A percentile compares a stretch with the other conserved stretches of the same genome.
phyloP scores from a whole-genome alignment of 2,329 filamentous ascomycete species.

The Cordyceps fumosorosea region DNA sequence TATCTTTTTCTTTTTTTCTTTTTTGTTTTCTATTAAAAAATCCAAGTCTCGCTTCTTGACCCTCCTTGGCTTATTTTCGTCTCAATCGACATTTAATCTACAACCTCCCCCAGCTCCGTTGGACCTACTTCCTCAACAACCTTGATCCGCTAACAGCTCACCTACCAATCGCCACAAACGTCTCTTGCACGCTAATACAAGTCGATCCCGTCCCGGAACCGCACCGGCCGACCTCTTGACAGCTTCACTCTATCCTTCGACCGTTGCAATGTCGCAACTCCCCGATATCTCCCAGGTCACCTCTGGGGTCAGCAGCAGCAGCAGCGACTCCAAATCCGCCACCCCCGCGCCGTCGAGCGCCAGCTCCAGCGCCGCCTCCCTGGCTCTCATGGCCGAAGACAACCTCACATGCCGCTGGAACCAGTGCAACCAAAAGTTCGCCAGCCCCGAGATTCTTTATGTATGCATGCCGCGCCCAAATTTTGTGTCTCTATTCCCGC shows the following conservation, averaged over 20 bases:
- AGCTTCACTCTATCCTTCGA: not conserved
- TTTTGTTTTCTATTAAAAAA: not conserved
- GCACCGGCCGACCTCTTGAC: not conserved
- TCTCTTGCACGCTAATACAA: not conserved
- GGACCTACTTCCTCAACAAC: not conserved
- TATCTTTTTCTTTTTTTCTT: not conserved
- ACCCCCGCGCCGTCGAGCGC: slow-evolving; percentile 46
- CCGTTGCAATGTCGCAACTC: slow-evolving; percentile 7
- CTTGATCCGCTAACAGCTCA: not conserved
- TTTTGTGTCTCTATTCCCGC: not conserved
- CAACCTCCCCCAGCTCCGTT: not conserved
- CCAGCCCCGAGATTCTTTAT: slow-evolving; percentile 51
- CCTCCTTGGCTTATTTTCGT: not conserved
- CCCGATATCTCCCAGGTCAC: slow-evolving; percentile 18
- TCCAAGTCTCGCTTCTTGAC: not conserved
- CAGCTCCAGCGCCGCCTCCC: slow-evolving; percentile 37
- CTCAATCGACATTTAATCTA: not conserved
- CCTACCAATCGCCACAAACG: not conserved
- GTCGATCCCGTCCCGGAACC: not conserved
- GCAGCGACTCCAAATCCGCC: slow-evolving; percentile 44
- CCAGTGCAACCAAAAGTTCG: slow-evolving; percentile 52
- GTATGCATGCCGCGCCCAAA: slow-evolving; percentile 36
- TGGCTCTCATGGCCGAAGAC: slow-evolving; percentile 40
- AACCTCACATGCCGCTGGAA: slow-evolving; percentile 56
- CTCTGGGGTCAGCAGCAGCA: slow-evolving; percentile 31